Base-by-base conservation (phyloP, 768 basidiomycete genomes). In the Boletus tylopilopsis region DNA sequence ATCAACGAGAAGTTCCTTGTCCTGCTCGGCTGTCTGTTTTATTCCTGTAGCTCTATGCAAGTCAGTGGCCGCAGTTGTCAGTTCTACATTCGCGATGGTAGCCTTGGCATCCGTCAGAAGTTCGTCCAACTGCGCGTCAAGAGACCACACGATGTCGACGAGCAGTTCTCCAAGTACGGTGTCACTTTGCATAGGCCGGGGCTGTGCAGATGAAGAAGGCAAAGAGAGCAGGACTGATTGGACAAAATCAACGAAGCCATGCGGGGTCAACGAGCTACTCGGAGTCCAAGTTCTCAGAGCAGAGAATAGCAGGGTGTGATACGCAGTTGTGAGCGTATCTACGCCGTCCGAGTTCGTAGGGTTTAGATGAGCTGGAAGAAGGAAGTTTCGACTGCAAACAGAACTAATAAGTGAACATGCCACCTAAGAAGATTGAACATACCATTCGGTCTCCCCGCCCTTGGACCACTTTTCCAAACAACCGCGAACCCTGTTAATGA, bases 111-210 rank as follows among this genome's bases (percentile, higher is more conserved):
- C 85, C 13, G 67, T 64, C 30, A 85, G 55, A 24, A 82, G 66
- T 59, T 90, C 89, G 49, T 93, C 90, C 50, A 92, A 66, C 55
- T 86, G 81, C 32, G 79, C 74, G 68, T 93, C 91, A 38, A 88
- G 65, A 18, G 88, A 78, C 91, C 91, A 94, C 38, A 90, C 74
- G 59, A 87, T 75, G 63, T 94, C 91, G 19, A 94, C 77, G 3
- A 93, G 71, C 39, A 80, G 66, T 57, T 90, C 88, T 11, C 84
- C 84, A 48, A 91, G 80, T 1, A 74, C 57, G 1, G 68, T 53
- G 4, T 68, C 69, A 53, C 76, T 73, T 8, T 73, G 67, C 11
- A 75, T 71, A 40, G 72, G 67, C 33, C 57, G 54, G 16, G 66
- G 55, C 23, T 61, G 63, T 4, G 61, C 51, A n/a, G 79, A 78